Evolutionary conservation across 148 eudicot species (phyloP).

Genomic region (Heliosperma pusillum): DNA sequence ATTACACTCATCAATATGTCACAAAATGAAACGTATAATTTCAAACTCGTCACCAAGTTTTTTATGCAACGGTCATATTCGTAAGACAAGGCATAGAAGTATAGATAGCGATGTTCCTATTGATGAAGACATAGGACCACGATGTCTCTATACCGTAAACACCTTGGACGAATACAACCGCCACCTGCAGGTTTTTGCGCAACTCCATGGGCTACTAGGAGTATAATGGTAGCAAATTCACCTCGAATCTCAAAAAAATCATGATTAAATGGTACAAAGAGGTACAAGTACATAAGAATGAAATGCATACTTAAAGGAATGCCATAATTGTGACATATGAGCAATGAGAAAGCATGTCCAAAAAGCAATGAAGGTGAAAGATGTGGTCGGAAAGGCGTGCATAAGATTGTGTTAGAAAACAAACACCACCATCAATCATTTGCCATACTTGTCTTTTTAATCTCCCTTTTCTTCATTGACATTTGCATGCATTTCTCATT

Average conservation of each 20-base stretch:
- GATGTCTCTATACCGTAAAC: too few species aligned
- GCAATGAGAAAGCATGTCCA: conserved; percentile 30
- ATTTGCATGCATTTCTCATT: not conserved
- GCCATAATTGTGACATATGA: conserved; percentile 11
- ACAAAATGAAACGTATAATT: too few species aligned
- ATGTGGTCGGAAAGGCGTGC: conserved; percentile 27
- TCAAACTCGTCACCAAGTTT: too few species aligned
- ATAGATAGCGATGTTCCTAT: too few species aligned
- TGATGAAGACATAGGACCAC: too few species aligned
- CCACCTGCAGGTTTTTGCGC: too few species aligned
- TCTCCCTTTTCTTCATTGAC: not conserved
- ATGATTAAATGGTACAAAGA: not conserved
- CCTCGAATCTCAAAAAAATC: conserved; percentile 13
- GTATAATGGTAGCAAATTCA: not conserved
- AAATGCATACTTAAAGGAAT: conserved; percentile 12
- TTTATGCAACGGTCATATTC: too few species aligned
- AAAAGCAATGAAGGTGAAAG: conserved; percentile 2
- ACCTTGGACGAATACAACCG: too few species aligned
- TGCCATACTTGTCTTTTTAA: conserved; percentile 12
- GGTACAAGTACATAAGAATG: not conserved
- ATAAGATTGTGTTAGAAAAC: conserved; percentile 5
- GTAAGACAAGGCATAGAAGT: too few species aligned
- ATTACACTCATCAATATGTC: too few species aligned
- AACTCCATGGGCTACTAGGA: not conserved
- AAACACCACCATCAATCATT: too few species aligned